phyloP scores from a whole-genome alignment of 2,329 filamentous ascomycete genomes.

The Clonostachys rosea region DNA sequence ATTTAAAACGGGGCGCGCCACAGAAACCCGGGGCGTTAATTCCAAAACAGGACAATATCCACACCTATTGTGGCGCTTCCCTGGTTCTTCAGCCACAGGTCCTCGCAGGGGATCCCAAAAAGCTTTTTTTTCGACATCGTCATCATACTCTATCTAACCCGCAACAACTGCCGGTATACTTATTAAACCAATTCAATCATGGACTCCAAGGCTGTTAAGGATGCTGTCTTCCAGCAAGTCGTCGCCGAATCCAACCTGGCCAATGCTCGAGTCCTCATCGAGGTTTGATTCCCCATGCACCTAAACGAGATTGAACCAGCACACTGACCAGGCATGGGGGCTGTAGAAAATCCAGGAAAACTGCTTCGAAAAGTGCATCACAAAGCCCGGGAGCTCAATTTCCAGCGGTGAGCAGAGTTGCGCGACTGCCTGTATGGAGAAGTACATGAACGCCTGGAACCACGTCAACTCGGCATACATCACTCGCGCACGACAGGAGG shows the following conservation, averaged over 20 bases:
- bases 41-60: no score
- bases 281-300: constrained; percentile 37
- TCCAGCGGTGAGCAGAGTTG: constrained; percentile 66
- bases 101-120: no score
- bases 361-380: constrained; percentile 75
- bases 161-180: no score
- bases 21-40: no score
- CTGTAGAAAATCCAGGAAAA: constrained; percentile 72
- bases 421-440: constrained; percentile 75
- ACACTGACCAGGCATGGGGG: neutral
- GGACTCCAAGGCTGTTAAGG: constrained; percentile 55
- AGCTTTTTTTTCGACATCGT: no score
- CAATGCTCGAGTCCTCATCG: constrained; percentile 67
- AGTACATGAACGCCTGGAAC: constrained; percentile 81
- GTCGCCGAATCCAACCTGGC: constrained; percentile 59
- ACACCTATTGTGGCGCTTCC: no score
- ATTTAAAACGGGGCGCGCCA: no score
- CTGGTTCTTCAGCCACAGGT: no score
- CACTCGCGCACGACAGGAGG: constrained; percentile 56
- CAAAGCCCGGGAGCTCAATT: constrained; percentile 63
- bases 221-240: constrained; percentile 61
- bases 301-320: neutral
- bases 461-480: constrained; percentile 66
- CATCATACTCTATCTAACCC: no score
- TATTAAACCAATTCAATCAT: constrained; percentile 24